Percentiles rank a stretch among this genome's conserved stretches.
These are phyloP conservation scores for Fraxinus greggii DNA, from an alignment of 305 asterid genomes.

Conservation along the genomic window DNA sequence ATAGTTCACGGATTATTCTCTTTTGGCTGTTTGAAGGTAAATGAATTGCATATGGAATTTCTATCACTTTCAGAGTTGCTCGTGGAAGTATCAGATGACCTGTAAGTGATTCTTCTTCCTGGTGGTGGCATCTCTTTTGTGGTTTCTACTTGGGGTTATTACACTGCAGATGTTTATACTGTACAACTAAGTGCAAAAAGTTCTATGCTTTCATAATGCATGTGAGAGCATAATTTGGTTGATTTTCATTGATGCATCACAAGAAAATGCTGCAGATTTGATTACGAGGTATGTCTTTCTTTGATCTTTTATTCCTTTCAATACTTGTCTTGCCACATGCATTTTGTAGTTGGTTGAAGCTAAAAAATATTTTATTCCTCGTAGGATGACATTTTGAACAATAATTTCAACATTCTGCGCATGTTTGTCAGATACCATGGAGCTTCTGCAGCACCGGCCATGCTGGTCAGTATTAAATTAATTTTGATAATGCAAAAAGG, in stretches of 20 bases:
- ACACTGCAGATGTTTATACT: not conserved
- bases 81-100: conserved; percentile 88
- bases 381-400: conserved; percentile 77
- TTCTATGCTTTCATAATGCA: conserved; percentile 33
- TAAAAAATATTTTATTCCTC: not conserved
- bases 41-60: conserved; percentile 90
- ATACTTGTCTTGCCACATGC: not conserved
- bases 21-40: conserved; percentile 71
- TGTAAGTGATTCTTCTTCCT: conserved; percentile 55
- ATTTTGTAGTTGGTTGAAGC: conserved; percentile 4
- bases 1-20: conserved; percentile 29
- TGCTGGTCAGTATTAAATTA: conserved; percentile 59
- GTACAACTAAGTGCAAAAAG: not conserved
- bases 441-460: conserved; percentile 70
- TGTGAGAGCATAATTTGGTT: conserved; percentile 29
- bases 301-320: not conserved
- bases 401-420: conserved; percentile 80
- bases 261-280: conserved; percentile 59
- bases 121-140: not conserved
- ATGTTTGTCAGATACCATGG: conserved; percentile 79
- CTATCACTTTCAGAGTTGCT: conserved; percentile 82
- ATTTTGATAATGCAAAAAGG: not conserved
- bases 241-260: conserved; percentile 30
- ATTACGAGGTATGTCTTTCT: conserved; percentile 65
- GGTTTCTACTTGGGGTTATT: not conserved